These are phyloP conservation scores for Ogataea pilisensis DNA, from an alignment of 805 yeast genomes.

Conservation along the genomic window DNA sequence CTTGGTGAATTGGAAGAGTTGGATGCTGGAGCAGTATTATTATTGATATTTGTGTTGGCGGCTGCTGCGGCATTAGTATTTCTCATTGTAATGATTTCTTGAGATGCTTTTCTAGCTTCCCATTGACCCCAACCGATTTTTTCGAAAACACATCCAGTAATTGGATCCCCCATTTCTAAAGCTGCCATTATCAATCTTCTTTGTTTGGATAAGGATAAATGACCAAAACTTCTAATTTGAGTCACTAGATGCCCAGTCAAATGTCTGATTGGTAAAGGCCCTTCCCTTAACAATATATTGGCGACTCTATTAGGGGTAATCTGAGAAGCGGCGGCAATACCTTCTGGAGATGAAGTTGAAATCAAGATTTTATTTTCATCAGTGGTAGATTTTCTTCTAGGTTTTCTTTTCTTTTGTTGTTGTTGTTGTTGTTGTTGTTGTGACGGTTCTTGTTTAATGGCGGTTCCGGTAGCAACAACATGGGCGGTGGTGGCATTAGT, in stretches of 20 bases:
- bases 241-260: constrained; percentile 73
- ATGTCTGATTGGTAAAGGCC: constrained; percentile 88
- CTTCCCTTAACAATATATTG: constrained; percentile 60
- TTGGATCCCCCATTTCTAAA: constrained; percentile 65
- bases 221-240: constrained; percentile 77
- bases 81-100: constrained; percentile 21
- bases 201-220: constrained; percentile 79
- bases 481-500: not conserved
- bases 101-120: constrained; percentile 59
- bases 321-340: constrained; percentile 79
- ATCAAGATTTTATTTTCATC: constrained; percentile 33
- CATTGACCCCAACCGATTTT: constrained; percentile 99
- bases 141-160: constrained; percentile 68
- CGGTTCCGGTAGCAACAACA: too few species aligned
- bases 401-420: constrained; percentile 12
- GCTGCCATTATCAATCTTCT: constrained; percentile 87
- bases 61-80: constrained; percentile 17
- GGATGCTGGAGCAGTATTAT: constrained; percentile 5
- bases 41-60: not conserved
- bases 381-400: constrained; percentile 15
- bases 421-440: constrained; percentile 1
- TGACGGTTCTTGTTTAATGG: not conserved
- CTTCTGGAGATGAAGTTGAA: constrained; percentile 82
- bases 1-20: not conserved
- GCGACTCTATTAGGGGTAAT: constrained; percentile 80